Evolutionary conservation across 352 stramenopile species (phyloP).

Genomic region (Elongisporangium prolatum): DNA sequence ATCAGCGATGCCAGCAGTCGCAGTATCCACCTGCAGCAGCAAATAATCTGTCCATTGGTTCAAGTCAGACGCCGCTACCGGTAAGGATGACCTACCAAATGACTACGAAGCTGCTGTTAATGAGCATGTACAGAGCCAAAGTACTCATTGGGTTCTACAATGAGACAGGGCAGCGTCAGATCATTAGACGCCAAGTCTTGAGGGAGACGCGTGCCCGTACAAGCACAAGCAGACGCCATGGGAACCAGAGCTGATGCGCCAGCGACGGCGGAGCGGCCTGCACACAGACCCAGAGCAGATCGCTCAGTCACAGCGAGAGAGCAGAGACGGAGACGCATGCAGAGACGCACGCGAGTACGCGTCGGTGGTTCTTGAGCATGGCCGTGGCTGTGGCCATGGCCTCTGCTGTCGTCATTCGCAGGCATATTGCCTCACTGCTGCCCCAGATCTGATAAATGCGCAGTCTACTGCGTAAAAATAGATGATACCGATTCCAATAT

Average conservation of each 20-base stretch:
- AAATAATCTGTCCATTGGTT: too few species aligned
- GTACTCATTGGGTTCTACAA: conserved; percentile 55
- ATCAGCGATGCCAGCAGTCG: conserved; percentile 40
- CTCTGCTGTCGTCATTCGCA: background rate
- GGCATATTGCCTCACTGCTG: background rate
- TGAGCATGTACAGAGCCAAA: conserved; percentile 38
- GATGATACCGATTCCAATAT: background rate
- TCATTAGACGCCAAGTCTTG: background rate
- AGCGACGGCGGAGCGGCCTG: conserved; percentile 21
- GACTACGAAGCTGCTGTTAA: conserved; percentile 57
- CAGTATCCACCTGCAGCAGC: conserved; percentile 31
- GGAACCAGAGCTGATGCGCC: conserved; percentile 68
- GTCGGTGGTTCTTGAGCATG: background rate
- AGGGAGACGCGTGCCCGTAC: conserved; percentile 14
- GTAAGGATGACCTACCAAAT: conserved; percentile 25
- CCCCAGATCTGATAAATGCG: background rate
- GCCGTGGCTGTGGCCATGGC: background rate
- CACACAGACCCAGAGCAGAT: background rate
- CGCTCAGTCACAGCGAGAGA: background rate
- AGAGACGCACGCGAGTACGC: background rate
- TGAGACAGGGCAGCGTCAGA: background rate
- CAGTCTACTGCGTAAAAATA: background rate
- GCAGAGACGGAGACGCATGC: background rate
- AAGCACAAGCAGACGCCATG: conserved; percentile 54
- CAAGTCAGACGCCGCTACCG: too few species aligned